Evolutionary conservation across 192 early-diverging fungal genomes (phyloP).

Genomic region (Coemansia sp.): DNA sequence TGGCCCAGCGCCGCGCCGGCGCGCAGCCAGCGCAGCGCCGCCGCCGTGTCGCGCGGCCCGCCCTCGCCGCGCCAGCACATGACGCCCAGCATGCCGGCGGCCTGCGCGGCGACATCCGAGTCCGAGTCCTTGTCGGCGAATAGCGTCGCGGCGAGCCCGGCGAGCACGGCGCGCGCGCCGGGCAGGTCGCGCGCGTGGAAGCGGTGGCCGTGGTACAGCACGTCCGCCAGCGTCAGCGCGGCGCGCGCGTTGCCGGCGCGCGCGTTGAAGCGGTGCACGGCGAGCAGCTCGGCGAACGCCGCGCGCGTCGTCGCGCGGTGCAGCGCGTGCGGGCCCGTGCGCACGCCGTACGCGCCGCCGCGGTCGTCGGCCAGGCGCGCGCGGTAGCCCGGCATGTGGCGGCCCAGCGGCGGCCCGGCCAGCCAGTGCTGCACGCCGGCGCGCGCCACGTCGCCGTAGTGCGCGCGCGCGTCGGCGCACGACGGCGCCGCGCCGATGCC

Average conservation of each 20-base stretch:
- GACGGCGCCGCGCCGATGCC: conserved; percentile 83
- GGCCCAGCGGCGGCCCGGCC: conserved; percentile 85
- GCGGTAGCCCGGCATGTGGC: conserved; percentile 66
- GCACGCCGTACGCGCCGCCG: conserved; percentile 87
- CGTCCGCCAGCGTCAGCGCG: conserved; percentile 70
- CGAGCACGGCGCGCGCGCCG: conserved; percentile 20
- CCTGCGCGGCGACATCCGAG: conserved; percentile 59
- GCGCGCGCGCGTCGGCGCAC: conserved; percentile 75
- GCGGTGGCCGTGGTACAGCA: conserved; percentile 79
- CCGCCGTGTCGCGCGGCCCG: conserved; percentile 58
- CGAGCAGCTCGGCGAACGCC: conserved; percentile 74
- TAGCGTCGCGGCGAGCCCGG: no score
- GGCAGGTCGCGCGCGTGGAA: conserved; percentile 35
- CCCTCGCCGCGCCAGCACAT: conserved; percentile 97
- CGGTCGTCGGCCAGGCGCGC: conserved; percentile 72
- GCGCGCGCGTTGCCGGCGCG: conserved; percentile 56
- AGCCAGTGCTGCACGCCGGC: conserved; percentile 70
- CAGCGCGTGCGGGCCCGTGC: conserved; percentile 60
- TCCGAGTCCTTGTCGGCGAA: no score
- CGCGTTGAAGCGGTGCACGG: conserved; percentile 68
- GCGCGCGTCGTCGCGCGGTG: conserved; percentile 53
- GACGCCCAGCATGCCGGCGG: conserved; percentile 78
- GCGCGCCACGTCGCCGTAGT: conserved; percentile 83
- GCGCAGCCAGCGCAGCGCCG: conserved; percentile 80
- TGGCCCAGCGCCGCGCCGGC: conserved; percentile 68